Percentiles rank a stretch among this genome's conserved stretches.
These are phyloP conservation scores for Herpetospermum pedunculosum DNA, from an alignment of 306 rosid species.

Conservation along the genomic window DNA sequence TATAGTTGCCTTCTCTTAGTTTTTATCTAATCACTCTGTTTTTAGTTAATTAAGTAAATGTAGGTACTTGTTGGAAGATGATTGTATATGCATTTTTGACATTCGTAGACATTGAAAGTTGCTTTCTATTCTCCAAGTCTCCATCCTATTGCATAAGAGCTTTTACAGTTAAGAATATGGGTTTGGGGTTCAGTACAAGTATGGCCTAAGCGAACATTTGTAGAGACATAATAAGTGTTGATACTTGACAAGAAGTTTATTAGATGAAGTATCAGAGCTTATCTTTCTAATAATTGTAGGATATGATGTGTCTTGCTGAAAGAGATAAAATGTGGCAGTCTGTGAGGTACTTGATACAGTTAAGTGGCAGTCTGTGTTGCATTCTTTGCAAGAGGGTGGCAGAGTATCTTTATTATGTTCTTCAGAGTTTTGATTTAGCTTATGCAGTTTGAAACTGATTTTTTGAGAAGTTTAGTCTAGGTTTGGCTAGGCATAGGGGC, in stretches of 20 bases:
- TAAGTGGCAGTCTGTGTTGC: not conserved
- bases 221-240: not conserved
- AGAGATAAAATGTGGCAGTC: not conserved
- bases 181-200: not conserved
- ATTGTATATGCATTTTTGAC: not conserved
- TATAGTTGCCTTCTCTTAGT: not conserved
- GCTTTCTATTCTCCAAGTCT: not conserved
- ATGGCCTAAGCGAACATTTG: not conserved
- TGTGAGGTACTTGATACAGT: not conserved
- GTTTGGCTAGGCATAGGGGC: not conserved
- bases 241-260: not conserved
- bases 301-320: not conserved
- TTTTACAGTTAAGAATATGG: not conserved
- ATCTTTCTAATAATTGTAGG: not conserved
- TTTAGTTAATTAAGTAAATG: not conserved
- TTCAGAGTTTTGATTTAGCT: not conserved
- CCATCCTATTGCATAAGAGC: not conserved
- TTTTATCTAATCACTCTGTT: not conserved
- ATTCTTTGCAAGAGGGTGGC: not conserved
- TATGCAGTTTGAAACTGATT: not conserved
- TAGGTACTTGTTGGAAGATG: not conserved
- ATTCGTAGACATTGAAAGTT: not conserved
- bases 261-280: not conserved
- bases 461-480: not conserved
- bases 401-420: not conserved